These are phyloP conservation scores for Bauhinia variegata DNA, from an alignment of 306 rosid genomes.

Conservation along the genomic window DNA sequence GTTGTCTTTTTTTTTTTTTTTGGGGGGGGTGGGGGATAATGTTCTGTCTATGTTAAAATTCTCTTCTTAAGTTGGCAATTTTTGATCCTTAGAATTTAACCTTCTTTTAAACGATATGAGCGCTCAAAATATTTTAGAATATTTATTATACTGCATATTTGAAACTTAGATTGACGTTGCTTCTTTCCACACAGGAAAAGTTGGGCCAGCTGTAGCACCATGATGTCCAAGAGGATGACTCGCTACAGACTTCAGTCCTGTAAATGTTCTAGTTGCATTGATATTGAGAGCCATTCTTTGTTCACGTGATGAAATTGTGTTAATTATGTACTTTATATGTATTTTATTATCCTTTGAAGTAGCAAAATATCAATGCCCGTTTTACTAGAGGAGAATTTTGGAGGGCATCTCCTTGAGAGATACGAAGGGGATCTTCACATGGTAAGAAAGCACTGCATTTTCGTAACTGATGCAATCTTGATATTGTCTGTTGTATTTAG, in stretches of 20 bases:
- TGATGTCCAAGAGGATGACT: slow-evolving; percentile 20
- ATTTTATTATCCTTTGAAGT: neutral
- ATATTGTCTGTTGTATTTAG: slow-evolving; percentile 33
- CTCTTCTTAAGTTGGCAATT: slow-evolving; percentile 9
- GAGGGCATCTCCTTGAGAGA: slow-evolving; percentile 16
- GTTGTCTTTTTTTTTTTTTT: no score
- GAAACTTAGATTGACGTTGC: slow-evolving; percentile 9
- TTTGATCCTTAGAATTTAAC: neutral
- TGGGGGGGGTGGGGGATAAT: no score
- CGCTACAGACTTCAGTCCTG: slow-evolving; percentile 26
- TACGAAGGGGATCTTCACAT: slow-evolving; percentile 2
- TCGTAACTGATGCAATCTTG: slow-evolving; percentile 16
- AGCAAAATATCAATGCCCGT: neutral
- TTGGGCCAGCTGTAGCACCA: slow-evolving; percentile 67
- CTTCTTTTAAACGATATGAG: neutral
- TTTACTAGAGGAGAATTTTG: slow-evolving; percentile 9
- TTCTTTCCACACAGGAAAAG: slow-evolving; percentile 70
- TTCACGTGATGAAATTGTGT: slow-evolving; percentile 39
- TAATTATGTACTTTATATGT: no score
- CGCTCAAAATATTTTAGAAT: no score
- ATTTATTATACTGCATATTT: slow-evolving; percentile 13
- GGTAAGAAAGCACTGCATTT: no score
- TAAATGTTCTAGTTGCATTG: slow-evolving; percentile 35
- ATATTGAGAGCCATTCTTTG: slow-evolving; percentile 33
- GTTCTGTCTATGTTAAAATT: no score